A percentile compares a stretch with the other conserved stretches of the same genome.
These are phyloP conservation scores for Grammothele lineata DNA, from an alignment of 768 basidiomycete genomes.

Conservation along the genomic window DNA sequence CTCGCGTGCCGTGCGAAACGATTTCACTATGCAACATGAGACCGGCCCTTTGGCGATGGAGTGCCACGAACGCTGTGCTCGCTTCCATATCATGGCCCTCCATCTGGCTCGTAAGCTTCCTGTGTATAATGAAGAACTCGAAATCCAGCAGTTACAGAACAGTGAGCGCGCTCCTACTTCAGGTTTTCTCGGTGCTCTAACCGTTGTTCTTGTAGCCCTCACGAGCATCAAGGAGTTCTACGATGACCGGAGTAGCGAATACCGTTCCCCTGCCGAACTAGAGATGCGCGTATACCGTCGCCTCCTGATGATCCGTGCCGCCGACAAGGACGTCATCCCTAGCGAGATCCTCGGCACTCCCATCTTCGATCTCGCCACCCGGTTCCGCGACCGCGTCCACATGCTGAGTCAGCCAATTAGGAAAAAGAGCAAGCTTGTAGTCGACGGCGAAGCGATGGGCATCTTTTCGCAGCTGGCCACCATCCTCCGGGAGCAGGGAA, in stretches of 20 bases:
- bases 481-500: conserved; percentile 62
- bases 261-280: conserved; percentile 78
- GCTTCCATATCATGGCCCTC: conserved; percentile 86
- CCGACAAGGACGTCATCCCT: conserved; percentile 73
- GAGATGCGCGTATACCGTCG: conserved; percentile 97
- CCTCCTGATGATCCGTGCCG: conserved; percentile 86
- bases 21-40: conserved; percentile 91
- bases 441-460: conserved; percentile 63
- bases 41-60: conserved; percentile 76
- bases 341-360: conserved; percentile 62
- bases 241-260: conserved; percentile 66
- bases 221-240: conserved; percentile 93
- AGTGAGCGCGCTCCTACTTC: conserved; percentile 59
- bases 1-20: conserved; percentile 83
- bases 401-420: conserved; percentile 69
- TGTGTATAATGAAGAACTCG: conserved; percentile 62
- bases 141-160: conserved; percentile 89
- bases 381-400: conserved; percentile 79
- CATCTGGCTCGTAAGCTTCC: conserved; percentile 56
- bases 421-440: conserved; percentile 58
- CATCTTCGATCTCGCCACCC: conserved; percentile 77
- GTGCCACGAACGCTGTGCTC: conserved; percentile 89
- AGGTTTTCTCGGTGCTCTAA: too few relatives aligned
- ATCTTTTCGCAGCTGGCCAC: conserved; percentile 61
- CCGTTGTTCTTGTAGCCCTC: conserved; percentile 73